Evolutionary conservation across 306 rosid species (phyloP), one percentile per base, ranked within the genome.

Genomic region (Trifolium repens): DNA sequence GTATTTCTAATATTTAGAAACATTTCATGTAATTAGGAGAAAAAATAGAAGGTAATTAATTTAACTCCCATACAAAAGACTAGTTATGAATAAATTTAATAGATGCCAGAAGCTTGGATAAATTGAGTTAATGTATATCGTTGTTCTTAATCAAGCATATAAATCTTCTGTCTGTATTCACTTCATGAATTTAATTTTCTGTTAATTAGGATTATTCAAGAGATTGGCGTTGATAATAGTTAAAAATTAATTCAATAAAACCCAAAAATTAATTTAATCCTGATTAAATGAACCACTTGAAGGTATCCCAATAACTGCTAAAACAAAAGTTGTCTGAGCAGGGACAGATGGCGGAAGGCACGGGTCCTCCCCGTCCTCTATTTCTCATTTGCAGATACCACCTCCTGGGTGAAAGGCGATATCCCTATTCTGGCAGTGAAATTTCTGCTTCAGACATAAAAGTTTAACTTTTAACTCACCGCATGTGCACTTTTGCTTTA

Each of bases 391-490:
- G 50, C 72, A 9, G 43, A 71, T 4, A 15, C 68, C 16, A 61
- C 77, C 1, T 30, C 66, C 2, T 79, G 79, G 82, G 75, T 79
- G 50, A 80, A 35, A 72, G 84, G 84, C 15, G 79, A 84, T 80
- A 84, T 15, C 72, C 72, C 61, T 72, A 76, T 16, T 70, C 79
- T 8, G 74, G 66, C 62, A 80, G 17, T 10, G 84, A 76, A 53
- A 53, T 78, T 2, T 70, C 67, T 27, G 75, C 78, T 60, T 74
- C 84, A 5, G 82, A 71, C 60, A 80, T 76, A 34, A 72, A 76
- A 58, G 46, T 81, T 60, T 74, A 67, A 6, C 81, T 83, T 46
- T 84, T 80, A 77, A 72, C 82, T n/a, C 87, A 76, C 77, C 69
- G 80, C 27, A 4, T 76, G 8, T 83, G 84, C n/a, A 76, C 82